Evolutionary conservation across 306 rosid genomes (phyloP), one percentile per base, ranked within the genome.

Genomic region (Pueraria montana): DNA sequence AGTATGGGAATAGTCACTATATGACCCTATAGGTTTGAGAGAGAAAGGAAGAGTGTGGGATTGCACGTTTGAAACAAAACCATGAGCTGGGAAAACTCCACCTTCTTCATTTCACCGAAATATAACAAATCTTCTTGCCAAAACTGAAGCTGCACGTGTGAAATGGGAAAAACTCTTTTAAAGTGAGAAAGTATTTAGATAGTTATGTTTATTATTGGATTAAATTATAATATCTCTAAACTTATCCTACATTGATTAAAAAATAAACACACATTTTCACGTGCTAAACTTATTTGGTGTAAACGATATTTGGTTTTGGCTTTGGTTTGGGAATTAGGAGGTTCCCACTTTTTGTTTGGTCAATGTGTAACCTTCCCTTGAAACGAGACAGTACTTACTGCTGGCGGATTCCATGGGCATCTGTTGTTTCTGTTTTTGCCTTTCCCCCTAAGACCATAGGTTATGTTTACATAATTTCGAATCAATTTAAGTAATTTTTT

Each of bases 341-440:
- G 20, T 4, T 61, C 18, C 38, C 67, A 10, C 14, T 26, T 61
- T 12, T 24, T 61, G 34, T 26, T 61, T 32, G 43, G 69, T 6
- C 34, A 11, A 30, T 27, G 8, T 13, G 20, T 63, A 63, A 64
- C 45, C 24, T 32, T 24, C 30, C 50, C 50, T 45, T 40, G n/a
- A 67, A 67, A 36, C 1, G 1, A 36, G 5, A 2, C 74, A 48
- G 45, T 26, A 48, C 62, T 26, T 72, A 72, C 45, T 72, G 46
- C n/a, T 72, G 63, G 77, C 77, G 61, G 62, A 72, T 30, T 50
- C 78, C 18, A 32, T 52, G 66, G 67, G 21, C 52, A 0, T 34
- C 23, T 34, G 2, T 26, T n/a, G 10, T 32, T 34, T 74, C 24
- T 8, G 24, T 9, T 21, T 38, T 46, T 55, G 27, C 10, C 1